Percentiles rank a stretch among this genome's conserved stretches.
These are phyloP conservation scores for Nepenthes alata DNA, from an alignment of 179 eudicot species.

Conservation along the genomic window DNA sequence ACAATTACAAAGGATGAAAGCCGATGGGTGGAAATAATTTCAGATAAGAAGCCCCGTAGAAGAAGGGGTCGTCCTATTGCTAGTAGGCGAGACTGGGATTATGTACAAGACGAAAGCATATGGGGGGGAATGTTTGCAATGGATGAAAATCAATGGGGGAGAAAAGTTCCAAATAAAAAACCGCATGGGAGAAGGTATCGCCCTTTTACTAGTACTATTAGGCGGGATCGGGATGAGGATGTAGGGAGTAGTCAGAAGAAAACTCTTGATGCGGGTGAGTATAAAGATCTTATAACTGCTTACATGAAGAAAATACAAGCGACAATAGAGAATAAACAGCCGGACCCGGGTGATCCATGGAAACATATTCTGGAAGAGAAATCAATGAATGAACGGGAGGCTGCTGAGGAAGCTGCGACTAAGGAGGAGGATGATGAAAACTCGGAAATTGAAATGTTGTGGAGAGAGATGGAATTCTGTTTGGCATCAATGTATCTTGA, in stretches of 20 bases:
- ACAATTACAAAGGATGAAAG: neutral
- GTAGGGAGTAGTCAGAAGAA: conserved; percentile 18
- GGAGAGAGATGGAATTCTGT: conserved; percentile 82
- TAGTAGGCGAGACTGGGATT: neutral
- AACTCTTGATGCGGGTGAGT: conserved; percentile 40
- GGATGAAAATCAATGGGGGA: neutral
- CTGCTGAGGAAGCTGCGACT: conserved; percentile 25
- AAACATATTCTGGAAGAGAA: conserved; percentile 44
- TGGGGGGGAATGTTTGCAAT: neutral
- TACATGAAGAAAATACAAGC: conserved; percentile 80
- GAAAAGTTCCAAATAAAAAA: conserved; percentile 12
- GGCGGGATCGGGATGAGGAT: neutral
- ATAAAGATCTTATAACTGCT: conserved; percentile 59
- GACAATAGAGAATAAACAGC: conserved; percentile 54
- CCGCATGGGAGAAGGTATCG: conserved; percentile 9
- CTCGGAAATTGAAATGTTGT: conserved; percentile 67
- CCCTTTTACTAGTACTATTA: neutral
- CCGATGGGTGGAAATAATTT: conserved; percentile 10
- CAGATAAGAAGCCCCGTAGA: conserved; percentile 7
- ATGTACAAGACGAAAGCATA: neutral
- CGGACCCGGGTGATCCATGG: conserved; percentile 75
- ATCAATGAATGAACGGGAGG: conserved; percentile 25
- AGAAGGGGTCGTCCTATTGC: conserved; percentile 8
- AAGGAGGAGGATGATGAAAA: conserved; percentile 31
- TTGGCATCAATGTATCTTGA: conserved; percentile 64